Evolutionary conservation across 495 filamentous ascomycete species (phyloP).

Genomic region (Penicillium ochrochloron): DNA sequence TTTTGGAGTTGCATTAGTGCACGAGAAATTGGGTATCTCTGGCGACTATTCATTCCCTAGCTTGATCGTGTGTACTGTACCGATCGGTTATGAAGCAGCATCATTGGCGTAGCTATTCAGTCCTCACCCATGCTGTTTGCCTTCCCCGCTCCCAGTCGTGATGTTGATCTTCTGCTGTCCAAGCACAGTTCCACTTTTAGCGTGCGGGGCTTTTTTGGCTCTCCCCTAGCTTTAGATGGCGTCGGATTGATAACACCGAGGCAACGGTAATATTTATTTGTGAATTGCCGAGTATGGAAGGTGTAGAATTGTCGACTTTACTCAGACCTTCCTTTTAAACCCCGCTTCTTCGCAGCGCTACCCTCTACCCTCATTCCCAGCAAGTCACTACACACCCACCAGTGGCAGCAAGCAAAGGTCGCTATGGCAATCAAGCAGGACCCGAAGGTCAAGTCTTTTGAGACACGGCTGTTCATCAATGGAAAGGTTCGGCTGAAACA

Average conservation of each 20-base stretch:
- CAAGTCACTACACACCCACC: not conserved
- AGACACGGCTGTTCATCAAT: slow-evolving; percentile 29
- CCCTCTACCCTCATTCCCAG: not conserved
- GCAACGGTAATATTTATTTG: not conserved
- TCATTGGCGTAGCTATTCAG: not conserved
- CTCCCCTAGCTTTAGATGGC: not conserved
- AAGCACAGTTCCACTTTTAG: not conserved
- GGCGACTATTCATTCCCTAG: not conserved
- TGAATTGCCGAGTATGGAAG: not conserved
- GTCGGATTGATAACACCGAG: not conserved
- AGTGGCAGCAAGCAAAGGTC: not conserved
- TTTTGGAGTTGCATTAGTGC: not conserved
- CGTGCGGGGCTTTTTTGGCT: not conserved
- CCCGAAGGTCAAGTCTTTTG: slow-evolving; percentile 24
- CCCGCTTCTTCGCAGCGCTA: not conserved
- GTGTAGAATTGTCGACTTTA: too few relatives aligned
- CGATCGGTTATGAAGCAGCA: not conserved
- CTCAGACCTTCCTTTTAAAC: not conserved
- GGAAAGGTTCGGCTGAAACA: slow-evolving; percentile 19
- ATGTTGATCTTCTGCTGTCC: not conserved
- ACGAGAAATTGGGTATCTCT: too few relatives aligned
- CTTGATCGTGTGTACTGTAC: not conserved
- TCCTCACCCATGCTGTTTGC: too few relatives aligned
- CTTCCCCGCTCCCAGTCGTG: too few relatives aligned
- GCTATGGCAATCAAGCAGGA: slow-evolving; percentile 15